A percentile compares a stretch with the other conserved stretches of the same genome.
Conservation (phyloP, 768 basidiomycete species). For the Mycena albidolilacea region DNA sequence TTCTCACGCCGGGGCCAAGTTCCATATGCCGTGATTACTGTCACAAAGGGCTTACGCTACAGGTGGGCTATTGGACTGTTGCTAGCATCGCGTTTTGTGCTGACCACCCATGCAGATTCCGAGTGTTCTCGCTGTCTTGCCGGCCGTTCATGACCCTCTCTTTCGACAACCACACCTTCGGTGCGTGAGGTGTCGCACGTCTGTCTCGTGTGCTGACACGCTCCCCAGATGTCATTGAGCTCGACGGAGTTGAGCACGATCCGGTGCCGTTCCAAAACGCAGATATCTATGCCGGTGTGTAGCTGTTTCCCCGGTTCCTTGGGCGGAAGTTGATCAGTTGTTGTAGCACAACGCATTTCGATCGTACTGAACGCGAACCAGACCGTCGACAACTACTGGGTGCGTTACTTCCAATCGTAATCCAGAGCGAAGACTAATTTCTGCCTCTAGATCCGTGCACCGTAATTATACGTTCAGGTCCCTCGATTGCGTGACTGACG, state of each 20-base stretch:
- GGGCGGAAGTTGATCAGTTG: too few species aligned
- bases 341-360: conserved; percentile 54
- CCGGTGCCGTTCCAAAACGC: conserved; percentile 57
- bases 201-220: background rate
- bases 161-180: conserved; percentile 54
- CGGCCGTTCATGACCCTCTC: conserved; percentile 57
- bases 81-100: background rate
- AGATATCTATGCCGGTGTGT: conserved; percentile 58
- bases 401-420: background rate
- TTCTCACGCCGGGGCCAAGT: conserved; percentile 36
- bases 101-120: conserved; percentile 56
- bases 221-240: conserved; percentile 49
- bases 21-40: conserved; percentile 59
- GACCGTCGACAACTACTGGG: conserved; percentile 60
- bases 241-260: conserved; percentile 57
- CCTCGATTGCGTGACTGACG: too few species aligned
- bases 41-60: conserved; percentile 58
- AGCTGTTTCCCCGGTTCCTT: background rate
- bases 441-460: background rate
- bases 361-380: conserved; percentile 59
- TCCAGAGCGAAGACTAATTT: too few species aligned
- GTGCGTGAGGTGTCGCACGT: conserved; percentile 1
- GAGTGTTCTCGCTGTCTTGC: conserved; percentile 65
- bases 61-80: conserved; percentile 45
- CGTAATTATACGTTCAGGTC: background rate